Evolutionary conservation across 2,329 filamentous ascomycete genomes (phyloP).

Genomic region (Ceratocystiopsis minuta): DNA sequence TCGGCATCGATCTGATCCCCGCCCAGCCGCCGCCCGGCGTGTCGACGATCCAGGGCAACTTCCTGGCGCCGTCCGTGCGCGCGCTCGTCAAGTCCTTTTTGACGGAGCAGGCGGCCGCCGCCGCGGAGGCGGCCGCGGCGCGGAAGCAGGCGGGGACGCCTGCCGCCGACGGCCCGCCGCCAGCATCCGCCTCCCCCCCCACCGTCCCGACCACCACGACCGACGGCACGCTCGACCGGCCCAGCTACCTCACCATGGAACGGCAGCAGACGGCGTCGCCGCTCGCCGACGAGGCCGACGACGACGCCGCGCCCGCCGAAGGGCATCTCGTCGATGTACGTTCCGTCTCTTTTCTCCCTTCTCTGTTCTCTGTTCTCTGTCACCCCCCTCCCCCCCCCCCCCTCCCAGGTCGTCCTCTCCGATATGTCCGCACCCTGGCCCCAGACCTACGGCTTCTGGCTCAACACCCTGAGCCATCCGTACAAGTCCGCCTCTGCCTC

Average conservation of each 20-base stretch:
- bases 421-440: conserved; percentile 99
- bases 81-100: conserved; percentile 63
- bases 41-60: conserved; percentile 91
- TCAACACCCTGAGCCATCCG: conserved; percentile 85
- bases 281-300: conserved; percentile 10
- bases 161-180: conserved; percentile 10
- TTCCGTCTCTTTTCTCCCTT: no score
- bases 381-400: neutral
- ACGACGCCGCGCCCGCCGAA: neutral
- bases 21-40: conserved; percentile 80
- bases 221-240: conserved; percentile 16
- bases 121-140: neutral
- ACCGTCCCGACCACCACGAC: conserved; percentile 1
- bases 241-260: conserved; percentile 51
- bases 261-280: conserved; percentile 22
- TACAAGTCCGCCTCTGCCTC: conserved; percentile 26
- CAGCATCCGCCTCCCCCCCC: no score
- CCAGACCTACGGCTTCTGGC: conserved; percentile 59
- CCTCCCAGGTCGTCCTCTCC: conserved; percentile 60
- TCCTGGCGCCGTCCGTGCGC: conserved; percentile 59
- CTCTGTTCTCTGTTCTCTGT: no score
- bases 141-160: conserved; percentile 2
- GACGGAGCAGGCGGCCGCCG: conserved; percentile 19
- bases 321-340: no score
- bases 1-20: conserved; percentile 89